A percentile compares a stretch with the other conserved stretches of the same genome.
phyloP scores from a whole-genome alignment of 345 rosid species.

The Eutrema heterophyllum region DNA sequence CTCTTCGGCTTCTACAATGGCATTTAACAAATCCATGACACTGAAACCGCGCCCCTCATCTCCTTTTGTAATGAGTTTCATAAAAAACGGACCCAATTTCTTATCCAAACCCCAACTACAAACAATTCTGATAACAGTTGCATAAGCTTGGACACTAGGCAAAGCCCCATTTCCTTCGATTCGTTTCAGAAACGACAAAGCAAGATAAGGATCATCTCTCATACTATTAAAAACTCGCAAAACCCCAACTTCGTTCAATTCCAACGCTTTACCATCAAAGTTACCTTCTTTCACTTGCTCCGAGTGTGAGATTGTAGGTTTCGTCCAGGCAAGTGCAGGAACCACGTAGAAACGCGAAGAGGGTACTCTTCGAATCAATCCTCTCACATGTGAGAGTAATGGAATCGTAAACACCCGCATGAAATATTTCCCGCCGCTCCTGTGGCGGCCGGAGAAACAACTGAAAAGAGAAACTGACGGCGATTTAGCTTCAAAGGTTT shows the following conservation, averaged over 20 bases:
- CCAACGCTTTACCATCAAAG: neutral
- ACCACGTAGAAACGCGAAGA: constrained; percentile 21
- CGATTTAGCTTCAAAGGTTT: constrained; percentile 4
- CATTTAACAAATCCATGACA: too few species aligned
- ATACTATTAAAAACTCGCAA: constrained; percentile 33
- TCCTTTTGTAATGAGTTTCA: too few species aligned
- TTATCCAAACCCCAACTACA: too few species aligned
- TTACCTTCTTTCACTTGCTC: constrained; percentile 12
- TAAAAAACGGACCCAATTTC: too few species aligned
- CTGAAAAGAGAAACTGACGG: neutral
- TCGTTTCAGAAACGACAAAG: too few species aligned
- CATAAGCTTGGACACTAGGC: too few species aligned
- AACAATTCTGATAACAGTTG: too few species aligned
- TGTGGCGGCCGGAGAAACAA: neutral
- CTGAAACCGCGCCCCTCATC: too few species aligned
- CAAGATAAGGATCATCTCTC: too few species aligned
- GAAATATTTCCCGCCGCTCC: neutral
- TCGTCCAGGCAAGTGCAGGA: constrained; percentile 27
- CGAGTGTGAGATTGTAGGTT: constrained; percentile 19
- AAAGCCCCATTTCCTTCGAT: too few species aligned
- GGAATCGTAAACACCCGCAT: constrained; percentile 30
- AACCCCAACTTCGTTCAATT: constrained; percentile 38
- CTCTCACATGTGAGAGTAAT: constrained; percentile 30
- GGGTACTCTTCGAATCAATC: constrained; percentile 3
- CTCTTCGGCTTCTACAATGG: constrained; percentile 25